Base-by-base conservation (phyloP, 768 basidiomycete species). In the Hebeloma cylindrosporum region DNA sequence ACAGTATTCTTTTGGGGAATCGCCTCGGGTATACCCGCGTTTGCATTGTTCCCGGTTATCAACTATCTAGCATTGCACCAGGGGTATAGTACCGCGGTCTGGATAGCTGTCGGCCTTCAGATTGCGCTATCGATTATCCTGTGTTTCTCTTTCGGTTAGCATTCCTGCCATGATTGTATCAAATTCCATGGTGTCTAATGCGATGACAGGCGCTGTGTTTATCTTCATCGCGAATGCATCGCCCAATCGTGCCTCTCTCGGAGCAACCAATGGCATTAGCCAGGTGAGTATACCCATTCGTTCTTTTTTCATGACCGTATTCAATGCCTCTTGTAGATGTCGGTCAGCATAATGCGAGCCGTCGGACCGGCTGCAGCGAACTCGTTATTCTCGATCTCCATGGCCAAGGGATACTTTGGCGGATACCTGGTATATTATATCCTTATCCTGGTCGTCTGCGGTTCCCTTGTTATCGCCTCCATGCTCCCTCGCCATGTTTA, bases 181-280 rank as follows among this genome's bases (percentile, higher is more conserved):
- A 21, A 2, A 23, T 14, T 11, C 14, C n/a, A n/a, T n/a, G n/a
- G n/a, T n/a, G n/a, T n/a, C n/a, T n/a, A n/a, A n/a, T n/a, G n/a
- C n/a, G 26, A 35, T 35, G 14, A 13, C 26, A 51, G 85, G 85
- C 14, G 79, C 83, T 33, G 63, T 86, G 21, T 86, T 85, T 62
- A 84, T 88, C 38, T 84, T 79, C 51, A 81, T 89, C 46, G 71
- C 77, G 7, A 78, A 77, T 3, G 72, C 85, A 11, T 69, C 86
- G 0, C 85, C 87, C 4, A 84, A 84, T 41, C 73, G 74, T 23
- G 76, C 78, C 7, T 78, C 82, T 7, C 71, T 88, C 6, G 86
- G 86, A 7, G 77, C 83, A 4, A 84, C 82, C n/a, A 88, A 88
- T 52, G 86, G 86, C 1, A 61, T 80, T 3, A 68, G 73, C n/a